Conservation (phyloP, 2,329 filamentous ascomycete genomes). For the Exutisphaerella laricina region DNA sequence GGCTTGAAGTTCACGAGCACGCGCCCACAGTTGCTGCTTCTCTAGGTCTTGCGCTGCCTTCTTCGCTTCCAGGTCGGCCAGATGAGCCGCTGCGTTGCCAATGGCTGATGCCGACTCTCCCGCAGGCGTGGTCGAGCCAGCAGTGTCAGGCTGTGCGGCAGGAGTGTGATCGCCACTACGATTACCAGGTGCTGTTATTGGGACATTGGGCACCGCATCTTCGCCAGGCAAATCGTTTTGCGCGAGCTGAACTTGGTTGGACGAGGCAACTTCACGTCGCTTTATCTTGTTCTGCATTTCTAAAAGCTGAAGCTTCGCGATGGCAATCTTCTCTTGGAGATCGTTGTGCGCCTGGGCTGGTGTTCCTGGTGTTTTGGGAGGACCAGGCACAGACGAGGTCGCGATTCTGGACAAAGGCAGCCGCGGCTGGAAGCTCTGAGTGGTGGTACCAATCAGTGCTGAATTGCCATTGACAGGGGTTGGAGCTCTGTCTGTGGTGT, state of each 20-base stretch:
- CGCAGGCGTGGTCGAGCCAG: too few relatives aligned
- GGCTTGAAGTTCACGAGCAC: conserved; percentile 1
- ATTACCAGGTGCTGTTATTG: too few relatives aligned
- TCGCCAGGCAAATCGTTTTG: background rate
- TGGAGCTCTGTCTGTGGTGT: background rate
- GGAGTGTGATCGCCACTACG: too few relatives aligned
- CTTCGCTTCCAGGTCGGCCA: too few relatives aligned
- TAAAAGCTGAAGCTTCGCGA: too few relatives aligned
- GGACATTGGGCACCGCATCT: background rate
- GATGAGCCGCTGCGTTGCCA: too few relatives aligned
- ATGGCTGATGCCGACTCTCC: too few relatives aligned
- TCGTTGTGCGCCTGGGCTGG: too few relatives aligned
- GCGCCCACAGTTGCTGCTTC: conserved; percentile 1
- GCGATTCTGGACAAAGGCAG: background rate
- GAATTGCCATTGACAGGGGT: background rate
- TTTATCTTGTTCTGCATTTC: conserved; percentile 29
- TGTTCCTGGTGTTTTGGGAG: conserved; percentile 17
- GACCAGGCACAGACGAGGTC: background rate
- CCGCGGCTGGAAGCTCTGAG: background rate
- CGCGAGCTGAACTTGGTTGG: background rate
- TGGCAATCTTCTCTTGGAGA: too few relatives aligned
- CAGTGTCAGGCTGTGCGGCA: background rate
- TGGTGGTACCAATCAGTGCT: background rate
- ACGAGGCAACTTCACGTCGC: conserved; percentile 35
- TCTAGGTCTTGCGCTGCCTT: background rate